phyloP scores from a whole-genome alignment of 441 rosid genomes.

The Theobroma grandiflorum region DNA sequence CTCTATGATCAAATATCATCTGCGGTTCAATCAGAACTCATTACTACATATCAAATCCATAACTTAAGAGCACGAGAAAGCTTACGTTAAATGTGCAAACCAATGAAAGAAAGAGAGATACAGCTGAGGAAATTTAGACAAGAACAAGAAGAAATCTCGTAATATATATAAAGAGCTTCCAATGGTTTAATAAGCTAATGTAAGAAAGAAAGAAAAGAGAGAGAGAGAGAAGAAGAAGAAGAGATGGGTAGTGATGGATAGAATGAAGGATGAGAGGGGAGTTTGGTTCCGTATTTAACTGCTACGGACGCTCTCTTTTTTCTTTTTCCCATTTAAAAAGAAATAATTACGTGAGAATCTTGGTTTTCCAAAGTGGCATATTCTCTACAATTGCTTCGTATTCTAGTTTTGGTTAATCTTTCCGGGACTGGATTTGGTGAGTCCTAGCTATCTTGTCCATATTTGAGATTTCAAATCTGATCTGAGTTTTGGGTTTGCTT shows the following conservation, averaged over 20 bases:
- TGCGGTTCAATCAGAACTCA: background rate
- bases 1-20: background rate
- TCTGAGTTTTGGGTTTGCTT: background rate
- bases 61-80: background rate
- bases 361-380: background rate
- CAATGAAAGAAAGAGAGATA: background rate
- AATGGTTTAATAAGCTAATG: background rate
- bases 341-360: background rate
- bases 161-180: background rate
- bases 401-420: background rate
- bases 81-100: background rate
- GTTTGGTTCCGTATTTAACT: conserved; percentile 39
- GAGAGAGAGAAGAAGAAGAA: background rate
- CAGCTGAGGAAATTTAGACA: background rate
- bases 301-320: conserved; percentile 11
- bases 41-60: background rate
- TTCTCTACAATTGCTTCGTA: background rate
- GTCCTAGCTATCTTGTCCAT: background rate
- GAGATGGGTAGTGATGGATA: background rate
- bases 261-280: background rate
- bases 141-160: background rate
- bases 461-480: background rate
- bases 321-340: background rate
- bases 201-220: background rate
- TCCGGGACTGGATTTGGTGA: background rate